A percentile compares a stretch with the other conserved stretches of the same genome.
Conservation (phyloP, 129 eudicot genomes). For the Chrysanthemum makinoi region DNA sequence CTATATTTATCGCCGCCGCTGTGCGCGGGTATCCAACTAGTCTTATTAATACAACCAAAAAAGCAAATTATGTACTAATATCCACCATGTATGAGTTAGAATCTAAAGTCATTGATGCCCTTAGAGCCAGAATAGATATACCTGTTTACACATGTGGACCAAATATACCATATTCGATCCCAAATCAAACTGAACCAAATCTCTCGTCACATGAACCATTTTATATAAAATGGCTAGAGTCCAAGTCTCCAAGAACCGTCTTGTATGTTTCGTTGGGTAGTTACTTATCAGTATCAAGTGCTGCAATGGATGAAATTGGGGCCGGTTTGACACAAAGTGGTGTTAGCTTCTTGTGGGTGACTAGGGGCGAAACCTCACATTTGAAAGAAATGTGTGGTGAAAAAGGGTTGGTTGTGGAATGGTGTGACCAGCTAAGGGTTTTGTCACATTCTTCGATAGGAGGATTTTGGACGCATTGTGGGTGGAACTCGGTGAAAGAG, state of each 20-base stretch:
- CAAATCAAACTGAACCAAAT: slow-evolving; percentile 4
- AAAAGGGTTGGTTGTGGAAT: slow-evolving; percentile 33
- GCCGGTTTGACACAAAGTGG: slow-evolving; percentile 48
- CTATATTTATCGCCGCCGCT: no score
- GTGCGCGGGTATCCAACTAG: no score
- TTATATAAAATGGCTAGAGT: slow-evolving; percentile 44
- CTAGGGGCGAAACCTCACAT: slow-evolving; percentile 37
- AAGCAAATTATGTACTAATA: slow-evolving; percentile 44
- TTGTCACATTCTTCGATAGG: slow-evolving; percentile 43
- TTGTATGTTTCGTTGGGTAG: slow-evolving; percentile 61
- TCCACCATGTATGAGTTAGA: slow-evolving; percentile 54
- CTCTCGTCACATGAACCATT: slow-evolving; percentile 4
- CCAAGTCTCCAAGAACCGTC: slow-evolving; percentile 41
- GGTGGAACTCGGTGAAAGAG: slow-evolving; percentile 68
- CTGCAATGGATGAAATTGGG: slow-evolving; percentile 45
- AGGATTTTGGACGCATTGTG: slow-evolving; percentile 59
- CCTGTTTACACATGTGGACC: slow-evolving; percentile 51
- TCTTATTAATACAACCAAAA: slow-evolving; percentile 13
- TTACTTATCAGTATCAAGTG: slow-evolving; percentile 37
- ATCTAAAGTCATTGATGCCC: slow-evolving; percentile 35
- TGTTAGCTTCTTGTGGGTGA: slow-evolving; percentile 53
- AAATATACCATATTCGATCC: slow-evolving; percentile 34
- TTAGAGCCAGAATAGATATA: slow-evolving; percentile 19
- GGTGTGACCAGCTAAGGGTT: slow-evolving; percentile 62
- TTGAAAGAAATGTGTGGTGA: slow-evolving; percentile 31